Base-by-base conservation (phyloP, 148 eudicot species). In the Arbutus unedo region DNA sequence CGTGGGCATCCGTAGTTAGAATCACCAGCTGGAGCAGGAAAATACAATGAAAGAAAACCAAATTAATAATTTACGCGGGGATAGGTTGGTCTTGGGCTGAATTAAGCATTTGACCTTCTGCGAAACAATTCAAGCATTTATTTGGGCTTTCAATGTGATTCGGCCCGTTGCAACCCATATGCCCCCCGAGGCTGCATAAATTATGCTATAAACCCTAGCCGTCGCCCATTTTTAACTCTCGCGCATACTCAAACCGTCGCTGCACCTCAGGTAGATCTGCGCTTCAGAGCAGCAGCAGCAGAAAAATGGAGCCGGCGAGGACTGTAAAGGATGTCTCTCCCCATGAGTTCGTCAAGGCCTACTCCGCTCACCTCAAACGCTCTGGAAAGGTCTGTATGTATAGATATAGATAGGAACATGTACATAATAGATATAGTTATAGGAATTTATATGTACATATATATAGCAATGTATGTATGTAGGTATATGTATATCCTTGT, bases 351-450 rank as follows among this genome's bases (percentile, higher is more conserved):
- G 91, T 90, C 47, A 90, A 88, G 81, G 89, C 92, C 6, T 90
- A 88, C 66, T 88, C 92, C 54, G 89, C 91, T 74, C 92, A 90
- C 62, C 92, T 90, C 78, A 90, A 90, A 54, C 92, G 91, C 21
- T 90, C 92, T 76, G 92, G 92, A 72, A 90, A 90, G 88, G 92
- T 90, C 44, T 44, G n/a, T 31, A 1, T 31, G 1, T 31, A 31
- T 31, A 31, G 0, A 31, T 0, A 31, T 31, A 31, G 38, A 31
- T 31, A 31, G 38, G 38, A 31, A 31, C 38, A 31, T 31, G 38
- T 31, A 31, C 38, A 31, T 31, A 31, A 31, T 31, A 31, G 38
- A 31, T 31, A 31, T 31, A 31, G 38, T 0, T 31, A 31, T 31
- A 31, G 38, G 38, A 31, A 31, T 31, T 1, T 31, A 31, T 31